Base-by-base conservation (phyloP, 192 early-diverging fungal genomes). In the Coemansia sp. region DNA sequence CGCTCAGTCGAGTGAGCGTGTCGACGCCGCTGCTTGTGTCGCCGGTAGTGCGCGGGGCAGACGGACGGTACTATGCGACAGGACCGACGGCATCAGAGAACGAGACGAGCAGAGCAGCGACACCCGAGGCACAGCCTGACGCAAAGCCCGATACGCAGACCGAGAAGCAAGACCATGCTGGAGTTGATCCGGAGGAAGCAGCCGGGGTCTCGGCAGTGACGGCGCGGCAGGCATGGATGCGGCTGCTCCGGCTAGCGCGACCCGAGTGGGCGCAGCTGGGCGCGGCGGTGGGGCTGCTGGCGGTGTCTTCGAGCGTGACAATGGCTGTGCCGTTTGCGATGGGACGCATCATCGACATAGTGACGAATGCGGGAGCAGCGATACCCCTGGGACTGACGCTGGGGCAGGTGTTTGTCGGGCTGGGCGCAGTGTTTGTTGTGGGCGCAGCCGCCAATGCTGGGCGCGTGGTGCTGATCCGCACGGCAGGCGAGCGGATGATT, bases 311-410 rank as follows among this genome's bases (percentile, higher is more conserved):
- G 10, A 61, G 63, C 17, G 70, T 85, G 8, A 83, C 83, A 5
- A 85, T 85, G 83, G 66, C 72, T 13, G 77, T 85, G 19, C 83
- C 83, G 5, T 81, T 85, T 30, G 69, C 83, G 9, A 85, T 85
- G 83, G 83, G 83, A 44, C 78, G 79, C 55, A 83, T 85, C 40
- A 79, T 85, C 32, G 83, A 85, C 39, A 77, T 85, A 15, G 83
- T 83, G n/a, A 79, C 81, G 13, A 77, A 58, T 14, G 67, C 80
- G 2, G 46, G 46, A 8, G 53, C 71, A 0, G 41, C 53, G 2
- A 43, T 72, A 0, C 78, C 77, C 34, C 63, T 64, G n/a, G 83
- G 81, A 1, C 48, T 83, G 50, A 50, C 78, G n/a, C 43, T 77
- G 51, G 64, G 67, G 1, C 76, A 85, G 39, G 62, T 80, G 50